Conservation (phyloP, 2,329 filamentous ascomycete species). For the Fusarium sp. region DNA sequence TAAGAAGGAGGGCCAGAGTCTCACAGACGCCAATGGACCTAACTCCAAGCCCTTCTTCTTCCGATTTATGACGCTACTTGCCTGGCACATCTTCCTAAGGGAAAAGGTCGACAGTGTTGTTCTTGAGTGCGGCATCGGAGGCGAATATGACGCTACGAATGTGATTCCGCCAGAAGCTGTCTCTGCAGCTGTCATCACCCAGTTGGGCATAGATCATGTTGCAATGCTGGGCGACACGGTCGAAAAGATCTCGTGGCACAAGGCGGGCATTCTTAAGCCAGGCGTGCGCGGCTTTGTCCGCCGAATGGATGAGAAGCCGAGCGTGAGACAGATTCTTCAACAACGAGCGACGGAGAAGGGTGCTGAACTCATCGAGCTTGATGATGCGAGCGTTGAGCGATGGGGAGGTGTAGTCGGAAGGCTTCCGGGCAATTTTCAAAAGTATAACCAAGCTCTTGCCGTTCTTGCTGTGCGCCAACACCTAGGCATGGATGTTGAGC, state of each 20-base stretch:
- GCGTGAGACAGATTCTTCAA: slow-evolving; percentile 65
- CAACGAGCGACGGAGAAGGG: slow-evolving; percentile 70
- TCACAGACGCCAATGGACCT: slow-evolving; percentile 64
- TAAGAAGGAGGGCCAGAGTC: slow-evolving; percentile 47
- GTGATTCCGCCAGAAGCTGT: slow-evolving; percentile 74
- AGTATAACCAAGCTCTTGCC: slow-evolving; percentile 70
- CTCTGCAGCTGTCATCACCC: slow-evolving; percentile 79
- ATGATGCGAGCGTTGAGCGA: slow-evolving; percentile 52
- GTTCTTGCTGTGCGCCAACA: slow-evolving; percentile 69
- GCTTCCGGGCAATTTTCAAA: slow-evolving; percentile 66
- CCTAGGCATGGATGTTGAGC: slow-evolving; percentile 54
- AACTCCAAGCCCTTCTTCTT: slow-evolving; percentile 89
- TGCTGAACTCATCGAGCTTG: slow-evolving; percentile 58
- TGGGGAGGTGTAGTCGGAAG: slow-evolving; percentile 59
- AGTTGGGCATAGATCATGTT: slow-evolving; percentile 87
- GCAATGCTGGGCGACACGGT: slow-evolving; percentile 83
- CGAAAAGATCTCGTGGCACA: slow-evolving; percentile 89
- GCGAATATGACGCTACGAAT: slow-evolving; percentile 93
- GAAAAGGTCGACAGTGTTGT: slow-evolving; percentile 84
- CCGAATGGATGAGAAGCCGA: slow-evolving; percentile 49
- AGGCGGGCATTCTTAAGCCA: slow-evolving; percentile 85
- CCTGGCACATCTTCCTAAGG: slow-evolving; percentile 82
- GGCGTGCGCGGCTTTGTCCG: slow-evolving; percentile 59
- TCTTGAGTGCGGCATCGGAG: slow-evolving; percentile 93
- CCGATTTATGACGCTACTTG: slow-evolving; percentile 88